Conservation (phyloP, 306 rosid genomes). For the Ziziphus jujuba region DNA sequence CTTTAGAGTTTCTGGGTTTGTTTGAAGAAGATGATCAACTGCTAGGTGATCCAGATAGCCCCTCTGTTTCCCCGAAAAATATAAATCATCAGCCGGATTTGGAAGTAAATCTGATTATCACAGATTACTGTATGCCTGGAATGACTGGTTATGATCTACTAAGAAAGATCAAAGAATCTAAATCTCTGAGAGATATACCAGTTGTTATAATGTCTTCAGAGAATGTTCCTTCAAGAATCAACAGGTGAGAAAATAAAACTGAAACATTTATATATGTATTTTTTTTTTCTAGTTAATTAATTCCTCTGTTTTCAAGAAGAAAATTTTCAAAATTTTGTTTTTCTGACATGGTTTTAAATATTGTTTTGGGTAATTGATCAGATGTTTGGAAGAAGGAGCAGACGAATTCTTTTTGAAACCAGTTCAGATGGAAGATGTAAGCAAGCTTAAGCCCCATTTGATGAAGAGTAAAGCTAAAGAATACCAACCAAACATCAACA, state of each 20-base stretch:
- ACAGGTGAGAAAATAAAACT: constrained; percentile 42
- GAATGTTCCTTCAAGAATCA: constrained; percentile 80
- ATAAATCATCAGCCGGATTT: constrained; percentile 47
- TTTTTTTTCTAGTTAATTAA: background rate
- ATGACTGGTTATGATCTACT: constrained; percentile 91
- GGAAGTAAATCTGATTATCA: constrained; percentile 74
- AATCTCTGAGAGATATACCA: constrained; percentile 76
- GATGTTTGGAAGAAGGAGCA: constrained; percentile 92
- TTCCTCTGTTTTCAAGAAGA: background rate
- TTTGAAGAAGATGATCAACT: constrained; percentile 42
- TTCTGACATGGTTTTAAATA: background rate
- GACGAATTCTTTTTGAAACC: constrained; percentile 79
- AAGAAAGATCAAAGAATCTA: constrained; percentile 77
- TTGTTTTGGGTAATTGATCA: constrained; percentile 18
- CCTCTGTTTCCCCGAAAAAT: constrained; percentile 31
- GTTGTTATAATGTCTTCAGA: constrained; percentile 96
- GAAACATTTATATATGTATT: background rate
- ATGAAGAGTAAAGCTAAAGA: constrained; percentile 51
- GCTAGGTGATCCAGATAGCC: constrained; percentile 18
- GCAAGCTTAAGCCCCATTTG: constrained; percentile 69
- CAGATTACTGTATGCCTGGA: constrained; percentile 94
- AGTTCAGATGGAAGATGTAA: constrained; percentile 70
- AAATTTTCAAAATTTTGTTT: background rate
- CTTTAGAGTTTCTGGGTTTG: constrained; percentile 71
- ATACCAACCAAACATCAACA: constrained; percentile 22